Percentiles rank a stretch among this genome's conserved stretches.
These are phyloP conservation scores for Echinosophora koreensis DNA, from an alignment of 306 rosid species.

Conservation along the genomic window DNA sequence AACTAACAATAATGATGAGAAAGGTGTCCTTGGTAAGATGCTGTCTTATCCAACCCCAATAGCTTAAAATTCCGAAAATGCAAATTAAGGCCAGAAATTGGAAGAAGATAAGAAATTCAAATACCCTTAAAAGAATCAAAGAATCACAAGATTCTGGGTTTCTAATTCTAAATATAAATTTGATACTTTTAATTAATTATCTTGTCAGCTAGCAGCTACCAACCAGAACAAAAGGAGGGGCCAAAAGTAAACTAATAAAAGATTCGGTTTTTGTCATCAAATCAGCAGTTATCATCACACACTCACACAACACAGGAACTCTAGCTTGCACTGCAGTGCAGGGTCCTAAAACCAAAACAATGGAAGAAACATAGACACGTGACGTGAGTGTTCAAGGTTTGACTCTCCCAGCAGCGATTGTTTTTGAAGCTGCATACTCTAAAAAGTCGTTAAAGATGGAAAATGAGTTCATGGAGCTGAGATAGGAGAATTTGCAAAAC, in stretches of 20 bases:
- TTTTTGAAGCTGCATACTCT: slow-evolving; percentile 32
- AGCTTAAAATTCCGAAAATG: slow-evolving; percentile 52
- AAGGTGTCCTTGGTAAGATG: slow-evolving; percentile 50
- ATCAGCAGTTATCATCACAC: slow-evolving; percentile 47
- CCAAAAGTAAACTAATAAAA: slow-evolving; percentile 47
- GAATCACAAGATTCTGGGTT: slow-evolving; percentile 66
- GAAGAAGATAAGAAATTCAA: slow-evolving; percentile 42
- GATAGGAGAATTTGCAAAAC: slow-evolving; percentile 51
- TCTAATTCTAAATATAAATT: slow-evolving; percentile 50
- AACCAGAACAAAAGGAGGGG: slow-evolving; percentile 58
- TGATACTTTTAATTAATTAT: slow-evolving; percentile 48
- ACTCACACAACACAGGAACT: slow-evolving; percentile 44
- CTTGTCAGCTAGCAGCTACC: slow-evolving; percentile 49
- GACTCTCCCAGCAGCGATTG: slow-evolving; percentile 43
- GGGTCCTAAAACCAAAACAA: slow-evolving; percentile 52
- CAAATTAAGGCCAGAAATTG: slow-evolving; percentile 28
- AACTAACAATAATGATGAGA: neutral
- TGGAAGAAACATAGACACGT: slow-evolving; percentile 48
- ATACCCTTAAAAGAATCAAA: slow-evolving; percentile 48
- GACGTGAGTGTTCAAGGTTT: slow-evolving; percentile 53
- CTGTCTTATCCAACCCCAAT: slow-evolving; percentile 64
- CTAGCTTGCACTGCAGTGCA: slow-evolving; percentile 43
- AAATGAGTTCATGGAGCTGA: slow-evolving; percentile 52
- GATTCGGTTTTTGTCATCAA: slow-evolving; percentile 56
- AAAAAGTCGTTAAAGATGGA: slow-evolving; percentile 33